These are phyloP conservation scores for Candida caryicola DNA, from an alignment of 805 yeast genomes.

Conservation along the genomic window DNA sequence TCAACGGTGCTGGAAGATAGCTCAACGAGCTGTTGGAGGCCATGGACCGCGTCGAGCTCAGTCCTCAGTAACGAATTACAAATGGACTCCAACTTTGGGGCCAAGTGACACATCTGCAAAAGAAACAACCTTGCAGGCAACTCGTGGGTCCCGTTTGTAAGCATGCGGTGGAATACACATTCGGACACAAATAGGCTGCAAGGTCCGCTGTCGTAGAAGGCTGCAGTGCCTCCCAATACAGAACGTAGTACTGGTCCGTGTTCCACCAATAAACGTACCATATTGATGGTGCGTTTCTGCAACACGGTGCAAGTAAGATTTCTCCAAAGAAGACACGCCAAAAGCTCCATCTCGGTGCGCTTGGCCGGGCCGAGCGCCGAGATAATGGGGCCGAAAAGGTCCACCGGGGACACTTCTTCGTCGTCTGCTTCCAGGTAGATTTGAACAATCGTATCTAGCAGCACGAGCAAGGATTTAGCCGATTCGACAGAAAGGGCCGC, in stretches of 20 bases:
- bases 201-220: no score
- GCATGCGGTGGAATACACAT: no score
- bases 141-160: no score
- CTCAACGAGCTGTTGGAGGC: neutral
- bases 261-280: no score
- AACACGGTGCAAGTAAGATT: neutral
- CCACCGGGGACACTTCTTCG: neutral
- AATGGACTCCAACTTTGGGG: neutral
- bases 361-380: neutral
- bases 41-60: neutral
- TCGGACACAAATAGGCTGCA: no score
- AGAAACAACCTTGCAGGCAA: no score
- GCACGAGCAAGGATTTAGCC: neutral
- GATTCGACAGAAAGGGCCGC: neutral
- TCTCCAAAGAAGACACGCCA: neutral
- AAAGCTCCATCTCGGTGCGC: neutral
- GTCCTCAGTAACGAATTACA: neutral
- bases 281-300: neutral
- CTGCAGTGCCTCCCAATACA: no score
- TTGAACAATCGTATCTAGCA: neutral
- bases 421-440: neutral
- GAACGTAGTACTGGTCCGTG: no score
- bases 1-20: neutral
- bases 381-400: neutral
- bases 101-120: neutral